A percentile compares a stretch with the other conserved stretches of the same genome.
These are phyloP conservation scores for Tilletiaria anomala DNA, from an alignment of 1,284 basidiomycete genomes.

Conservation along the genomic window DNA sequence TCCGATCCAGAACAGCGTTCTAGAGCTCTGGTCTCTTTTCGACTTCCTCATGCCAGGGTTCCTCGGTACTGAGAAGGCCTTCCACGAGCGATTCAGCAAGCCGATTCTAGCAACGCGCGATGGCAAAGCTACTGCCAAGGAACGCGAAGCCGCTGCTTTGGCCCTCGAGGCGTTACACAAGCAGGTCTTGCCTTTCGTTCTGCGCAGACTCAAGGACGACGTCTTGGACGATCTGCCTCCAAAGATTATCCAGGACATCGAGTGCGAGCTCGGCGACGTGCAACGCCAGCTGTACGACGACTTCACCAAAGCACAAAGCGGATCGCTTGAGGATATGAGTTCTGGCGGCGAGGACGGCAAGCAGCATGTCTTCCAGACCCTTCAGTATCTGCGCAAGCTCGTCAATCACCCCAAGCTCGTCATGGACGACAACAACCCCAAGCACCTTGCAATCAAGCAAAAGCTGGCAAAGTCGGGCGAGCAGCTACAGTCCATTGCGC, in stretches of 20 bases:
- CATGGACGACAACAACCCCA: constrained; percentile 16
- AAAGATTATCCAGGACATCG: constrained; percentile 99
- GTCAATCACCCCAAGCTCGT: constrained; percentile 76
- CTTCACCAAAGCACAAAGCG: constrained; percentile 41
- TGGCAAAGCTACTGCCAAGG: constrained; percentile 72
- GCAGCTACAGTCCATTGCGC: constrained; percentile 59
- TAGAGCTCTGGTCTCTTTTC: constrained; percentile 96
- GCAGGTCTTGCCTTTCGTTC: constrained; percentile 94
- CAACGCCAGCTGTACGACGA: constrained; percentile 60
- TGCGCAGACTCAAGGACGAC: constrained; percentile 92
- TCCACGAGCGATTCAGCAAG: constrained; percentile 90
- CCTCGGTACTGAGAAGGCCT: constrained; percentile 80
- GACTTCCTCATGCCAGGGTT: constrained; percentile 99
- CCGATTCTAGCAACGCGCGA: constrained; percentile 90
- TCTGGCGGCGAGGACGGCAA: constrained; percentile 54
- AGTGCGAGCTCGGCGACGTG: constrained; percentile 71
- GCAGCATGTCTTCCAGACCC: constrained; percentile 44
- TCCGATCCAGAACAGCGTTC: constrained; percentile 96
- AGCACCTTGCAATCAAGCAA: constrained; percentile 51
- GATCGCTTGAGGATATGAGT: constrained; percentile 2
- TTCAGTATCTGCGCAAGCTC: constrained; percentile 92
- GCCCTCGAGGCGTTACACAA: constrained; percentile 94
- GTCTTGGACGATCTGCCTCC: constrained; percentile 90
- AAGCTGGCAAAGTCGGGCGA: constrained; percentile 44
- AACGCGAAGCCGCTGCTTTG: constrained; percentile 67